phyloP scores from a whole-genome alignment of 2,329 filamentous ascomycete species.

The Cladosporium oxysporum region DNA sequence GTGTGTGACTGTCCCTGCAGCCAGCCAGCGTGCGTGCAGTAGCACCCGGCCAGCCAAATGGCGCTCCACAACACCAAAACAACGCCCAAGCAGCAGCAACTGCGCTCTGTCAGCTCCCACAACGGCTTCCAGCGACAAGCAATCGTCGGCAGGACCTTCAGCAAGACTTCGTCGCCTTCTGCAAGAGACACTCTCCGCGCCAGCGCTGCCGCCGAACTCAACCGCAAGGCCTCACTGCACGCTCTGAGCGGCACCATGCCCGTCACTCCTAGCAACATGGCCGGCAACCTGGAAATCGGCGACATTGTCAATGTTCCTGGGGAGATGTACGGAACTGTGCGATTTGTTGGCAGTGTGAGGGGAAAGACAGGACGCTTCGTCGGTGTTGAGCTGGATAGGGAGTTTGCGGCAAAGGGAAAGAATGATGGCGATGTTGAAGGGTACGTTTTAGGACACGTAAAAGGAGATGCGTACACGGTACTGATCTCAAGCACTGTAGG shows the following conservation, averaged over 20 bases:
- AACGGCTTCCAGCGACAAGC: constrained; percentile 40
- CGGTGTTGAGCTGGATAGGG: constrained; percentile 81
- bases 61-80: constrained; percentile 35
- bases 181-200: constrained; percentile 45
- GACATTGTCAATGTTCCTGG: constrained; percentile 90
- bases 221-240: constrained; percentile 71
- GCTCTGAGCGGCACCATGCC: constrained; percentile 57
- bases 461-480: not conserved
- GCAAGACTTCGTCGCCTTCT: constrained; percentile 41
- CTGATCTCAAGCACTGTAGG: not conserved
- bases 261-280: constrained; percentile 9
- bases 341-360: constrained; percentile 81
- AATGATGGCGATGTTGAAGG: constrained; percentile 96
- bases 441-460: constrained; percentile 53
- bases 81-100: constrained; percentile 43
- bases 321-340: constrained; percentile 85
- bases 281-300: constrained; percentile 63
- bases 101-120: constrained; percentile 11
- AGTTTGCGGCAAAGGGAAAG: constrained; percentile 83
- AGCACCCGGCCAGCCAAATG: not conserved
- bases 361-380: constrained; percentile 92
- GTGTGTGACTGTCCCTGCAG: constrained; percentile 4
- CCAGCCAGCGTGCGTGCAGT: not conserved
- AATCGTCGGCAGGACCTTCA: constrained; percentile 29
- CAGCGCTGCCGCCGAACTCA: constrained; percentile 49